Percentiles rank a stretch among this genome's conserved stretches.
phyloP scores from a whole-genome alignment of 108 stramenopile species.

The Conticribra guillardii region DNA sequence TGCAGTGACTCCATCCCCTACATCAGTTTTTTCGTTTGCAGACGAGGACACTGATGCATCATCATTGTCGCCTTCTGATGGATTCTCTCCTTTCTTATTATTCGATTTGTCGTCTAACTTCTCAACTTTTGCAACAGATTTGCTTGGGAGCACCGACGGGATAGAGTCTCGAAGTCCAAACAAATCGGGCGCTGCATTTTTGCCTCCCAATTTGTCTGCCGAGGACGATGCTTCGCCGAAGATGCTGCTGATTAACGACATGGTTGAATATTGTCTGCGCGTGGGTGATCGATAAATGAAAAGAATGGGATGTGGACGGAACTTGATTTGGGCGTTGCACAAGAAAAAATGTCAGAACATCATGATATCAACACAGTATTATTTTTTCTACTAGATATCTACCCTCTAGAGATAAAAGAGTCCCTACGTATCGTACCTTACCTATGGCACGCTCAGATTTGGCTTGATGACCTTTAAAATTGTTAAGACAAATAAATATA shows the following conservation, averaged over 20 bases:
- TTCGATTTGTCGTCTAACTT: constrained; percentile 1
- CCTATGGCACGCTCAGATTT: too few species aligned
- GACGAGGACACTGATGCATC: neutral
- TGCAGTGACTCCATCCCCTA: constrained; percentile 8
- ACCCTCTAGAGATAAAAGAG: too few species aligned
- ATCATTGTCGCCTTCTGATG: neutral
- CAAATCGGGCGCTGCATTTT: neutral
- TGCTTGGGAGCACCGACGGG: neutral
- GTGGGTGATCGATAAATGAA: too few species aligned
- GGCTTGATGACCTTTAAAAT: too few species aligned
- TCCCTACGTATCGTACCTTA: too few species aligned
- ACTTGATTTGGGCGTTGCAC: too few species aligned
- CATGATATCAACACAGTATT: too few species aligned
- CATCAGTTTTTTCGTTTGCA: constrained; percentile 7
- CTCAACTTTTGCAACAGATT: constrained; percentile 2
- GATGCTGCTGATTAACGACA: constrained; percentile 33
- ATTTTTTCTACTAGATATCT: too few species aligned
- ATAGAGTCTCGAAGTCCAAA: neutral
- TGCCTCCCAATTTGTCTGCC: constrained; percentile 3
- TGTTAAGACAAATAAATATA: too few species aligned
- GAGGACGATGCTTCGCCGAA: constrained; percentile 21
- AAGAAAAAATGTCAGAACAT: too few species aligned
- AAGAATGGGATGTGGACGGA: too few species aligned
- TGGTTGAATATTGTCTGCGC: too few species aligned
- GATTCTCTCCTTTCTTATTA: neutral